Evolutionary conservation across 75 land plant genomes (phyloP), one percentile per base, ranked within the genome.

Genomic region (Pinus tabuliformis): DNA sequence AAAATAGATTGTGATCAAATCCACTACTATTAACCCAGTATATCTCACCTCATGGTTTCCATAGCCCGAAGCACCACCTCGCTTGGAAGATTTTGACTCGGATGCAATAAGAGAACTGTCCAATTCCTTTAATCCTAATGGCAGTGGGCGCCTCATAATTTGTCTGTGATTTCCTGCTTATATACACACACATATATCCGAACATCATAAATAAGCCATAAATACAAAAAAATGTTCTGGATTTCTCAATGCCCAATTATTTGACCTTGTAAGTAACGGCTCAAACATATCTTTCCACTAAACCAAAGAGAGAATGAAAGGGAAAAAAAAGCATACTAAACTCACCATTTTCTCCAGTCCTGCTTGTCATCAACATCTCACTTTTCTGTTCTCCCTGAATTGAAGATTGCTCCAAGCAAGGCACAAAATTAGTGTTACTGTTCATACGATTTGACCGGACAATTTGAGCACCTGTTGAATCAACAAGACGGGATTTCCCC

Each of bases 11-110:
- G 8, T 12, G 17, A 5, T 8, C 9, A 68, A 68, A 11, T 42
- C 49, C 42, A 8, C 3, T 42, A 24, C 13, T 39, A 30, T 39
- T 3, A 68, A 37, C n/a, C 54, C 4, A 42, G 13, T 8, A 42
- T n/a, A 71, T 49, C 80, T 60, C 11, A 91, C 95, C 91, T 93
- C 95, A 81, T 82, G 86, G 58, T 81, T 70, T 58, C 80, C 78
- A 80, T 90, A 83, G 26, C 81, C 80, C 70, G 84, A n/a, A 73
- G 80, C 73, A 77, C 82, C 82, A 61, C 81, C 82, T 78, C 87
- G 82, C 75, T 80, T 87, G n/a, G 78, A 72, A 73, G 75, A 70
- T 81, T 90, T 92, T 12, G 83, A 82, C 56, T 87, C 94, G 36
- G 68, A 18, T 39, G 56, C 15, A 60, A 22, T 56, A 1, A 37